These are phyloP conservation scores for Passiflora organensis DNA, from an alignment of 345 rosid genomes.

Conservation along the genomic window DNA sequence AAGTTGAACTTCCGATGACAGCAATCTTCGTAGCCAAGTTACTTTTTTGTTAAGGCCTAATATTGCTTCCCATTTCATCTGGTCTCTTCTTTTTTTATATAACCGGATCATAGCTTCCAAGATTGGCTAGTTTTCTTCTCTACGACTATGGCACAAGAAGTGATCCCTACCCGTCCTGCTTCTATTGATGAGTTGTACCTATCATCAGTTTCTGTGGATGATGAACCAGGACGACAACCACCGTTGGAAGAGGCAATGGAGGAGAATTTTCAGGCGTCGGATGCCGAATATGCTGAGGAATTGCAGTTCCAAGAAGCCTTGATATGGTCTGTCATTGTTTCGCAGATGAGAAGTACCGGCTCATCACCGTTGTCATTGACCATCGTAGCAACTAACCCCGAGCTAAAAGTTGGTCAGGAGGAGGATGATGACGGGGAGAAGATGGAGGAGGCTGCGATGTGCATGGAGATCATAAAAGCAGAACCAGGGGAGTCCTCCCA, in stretches of 20 bases:
- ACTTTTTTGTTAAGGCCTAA: no score
- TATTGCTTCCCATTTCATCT: no score
- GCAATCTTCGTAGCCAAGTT: no score
- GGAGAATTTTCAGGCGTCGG: constrained; percentile 32
- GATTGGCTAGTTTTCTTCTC: no score
- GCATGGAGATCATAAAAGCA: background rate
- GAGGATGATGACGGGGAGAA: no score
- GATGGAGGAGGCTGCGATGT: background rate
- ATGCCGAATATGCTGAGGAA: constrained; percentile 37
- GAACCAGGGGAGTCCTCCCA: constrained; percentile 25
- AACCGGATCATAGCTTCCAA: no score
- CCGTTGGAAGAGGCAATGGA: background rate
- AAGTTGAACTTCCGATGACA: no score
- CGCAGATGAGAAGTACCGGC: background rate
- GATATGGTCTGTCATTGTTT: constrained; percentile 12
- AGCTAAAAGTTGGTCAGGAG: no score
- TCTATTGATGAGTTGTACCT: constrained; percentile 37
- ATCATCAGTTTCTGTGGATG: constrained; percentile 23
- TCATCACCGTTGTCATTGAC: background rate
- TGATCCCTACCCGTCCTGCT: background rate
- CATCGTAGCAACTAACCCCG: background rate
- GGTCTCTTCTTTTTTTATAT: no score
- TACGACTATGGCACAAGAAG: no score
- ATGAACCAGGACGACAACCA: constrained; percentile 13
- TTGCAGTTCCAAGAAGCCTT: constrained; percentile 48